Conservation (phyloP, 768 basidiomycete species). For the Lactarius indigo region DNA sequence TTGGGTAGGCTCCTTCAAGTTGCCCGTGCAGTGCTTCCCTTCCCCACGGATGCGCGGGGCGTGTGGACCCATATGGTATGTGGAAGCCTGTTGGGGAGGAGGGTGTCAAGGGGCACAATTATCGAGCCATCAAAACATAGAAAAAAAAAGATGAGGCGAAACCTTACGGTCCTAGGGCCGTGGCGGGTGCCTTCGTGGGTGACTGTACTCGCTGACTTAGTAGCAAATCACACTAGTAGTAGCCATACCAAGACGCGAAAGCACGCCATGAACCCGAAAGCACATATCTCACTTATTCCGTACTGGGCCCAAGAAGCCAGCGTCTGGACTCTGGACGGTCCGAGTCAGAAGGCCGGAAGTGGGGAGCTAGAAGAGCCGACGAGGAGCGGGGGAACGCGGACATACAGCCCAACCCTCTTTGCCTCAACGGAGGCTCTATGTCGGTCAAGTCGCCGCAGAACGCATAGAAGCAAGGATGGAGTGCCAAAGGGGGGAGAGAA, state of each 20-base stretch:
- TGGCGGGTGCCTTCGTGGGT: background rate
- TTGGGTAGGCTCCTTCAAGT: no score
- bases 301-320: no score
- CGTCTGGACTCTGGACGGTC: no score
- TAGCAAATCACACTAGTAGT: background rate
- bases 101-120: no score
- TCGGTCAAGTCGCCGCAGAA: background rate
- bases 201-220: background rate
- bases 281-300: no score
- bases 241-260: background rate
- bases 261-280: background rate
- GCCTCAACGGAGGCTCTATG: background rate
- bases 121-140: no score
- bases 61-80: background rate
- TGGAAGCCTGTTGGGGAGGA: background rate
- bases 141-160: no score
- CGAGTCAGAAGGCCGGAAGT: no score
- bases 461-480: no score
- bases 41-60: background rate
- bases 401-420: no score
- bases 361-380: background rate
- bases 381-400: background rate
- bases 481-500: no score
- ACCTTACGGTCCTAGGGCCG: background rate
- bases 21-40: no score